Percentiles rank a stretch among this genome's conserved stretches.
Conservation (phyloP, 768 basidiomycete species). For the Suillus ampliporus region DNA sequence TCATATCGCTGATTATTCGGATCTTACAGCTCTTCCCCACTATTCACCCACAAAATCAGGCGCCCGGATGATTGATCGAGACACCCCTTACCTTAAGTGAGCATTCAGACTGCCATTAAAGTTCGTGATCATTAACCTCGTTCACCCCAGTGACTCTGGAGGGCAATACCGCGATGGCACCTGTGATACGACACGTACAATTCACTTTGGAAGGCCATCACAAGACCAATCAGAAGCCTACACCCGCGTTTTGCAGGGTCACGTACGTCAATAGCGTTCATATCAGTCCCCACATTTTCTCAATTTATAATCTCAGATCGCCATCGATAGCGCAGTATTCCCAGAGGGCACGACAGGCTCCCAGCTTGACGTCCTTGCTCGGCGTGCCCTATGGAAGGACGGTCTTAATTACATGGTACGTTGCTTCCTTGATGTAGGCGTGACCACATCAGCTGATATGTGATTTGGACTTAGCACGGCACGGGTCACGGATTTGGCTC, state of each 20-base stretch:
- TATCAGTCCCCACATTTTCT: constrained; percentile 21
- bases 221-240: constrained; percentile 88
- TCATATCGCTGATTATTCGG: constrained; percentile 8
- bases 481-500: constrained; percentile 92
- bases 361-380: constrained; percentile 88
- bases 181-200: constrained; percentile 80
- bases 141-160: constrained; percentile 78
- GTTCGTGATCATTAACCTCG: constrained; percentile 19
- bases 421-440: constrained; percentile 19
- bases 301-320: constrained; percentile 61
- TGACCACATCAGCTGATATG: constrained; percentile 17
- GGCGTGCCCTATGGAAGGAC: constrained; percentile 86
- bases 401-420: constrained; percentile 80
- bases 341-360: constrained; percentile 87
- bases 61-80: constrained; percentile 75
- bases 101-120: constrained; percentile 31
- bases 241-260: constrained; percentile 95
- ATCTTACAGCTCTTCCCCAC: constrained; percentile 78
- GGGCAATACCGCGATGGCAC: constrained; percentile 92
- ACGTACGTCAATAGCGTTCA: constrained; percentile 61
- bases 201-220: constrained; percentile 90
- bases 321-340: constrained; percentile 88
- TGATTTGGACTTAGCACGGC: constrained; percentile 64
- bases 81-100: constrained; percentile 89
- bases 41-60: constrained; percentile 77